Evolutionary conservation across 768 basidiomycete genomes (phyloP).

Genomic region (Kwoniella sp.): DNA sequence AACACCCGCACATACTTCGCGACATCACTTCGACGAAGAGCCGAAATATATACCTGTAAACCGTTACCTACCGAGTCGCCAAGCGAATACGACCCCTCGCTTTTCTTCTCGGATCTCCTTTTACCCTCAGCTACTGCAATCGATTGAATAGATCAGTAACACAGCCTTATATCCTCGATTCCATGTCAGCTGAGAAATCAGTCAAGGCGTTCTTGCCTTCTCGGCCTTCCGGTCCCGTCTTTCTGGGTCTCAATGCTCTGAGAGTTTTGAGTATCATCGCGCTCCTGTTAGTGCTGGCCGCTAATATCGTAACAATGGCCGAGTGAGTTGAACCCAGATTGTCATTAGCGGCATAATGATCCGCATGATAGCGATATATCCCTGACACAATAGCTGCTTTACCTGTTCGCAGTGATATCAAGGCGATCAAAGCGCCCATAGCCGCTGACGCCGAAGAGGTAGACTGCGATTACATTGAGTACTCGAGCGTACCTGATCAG

Average conservation of each 20-base stretch:
- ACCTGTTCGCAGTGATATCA: conserved; percentile 48
- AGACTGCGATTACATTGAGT: conserved; percentile 79
- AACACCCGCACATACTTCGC: background rate
- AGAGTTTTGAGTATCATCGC: conserved; percentile 78
- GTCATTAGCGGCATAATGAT: too few species aligned
- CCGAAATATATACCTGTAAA: background rate
- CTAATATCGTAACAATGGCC: conserved; percentile 61
- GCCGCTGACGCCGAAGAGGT: conserved; percentile 25
- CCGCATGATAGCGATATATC: too few species aligned
- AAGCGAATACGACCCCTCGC: background rate
- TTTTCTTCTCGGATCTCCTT: too few species aligned
- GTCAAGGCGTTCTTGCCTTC: conserved; percentile 43
- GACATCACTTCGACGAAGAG: background rate
- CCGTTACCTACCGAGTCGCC: background rate
- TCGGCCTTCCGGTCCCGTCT: conserved; percentile 45
- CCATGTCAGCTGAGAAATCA: conserved; percentile 21
- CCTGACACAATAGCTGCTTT: too few species aligned
- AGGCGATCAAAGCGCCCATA: conserved; percentile 42
- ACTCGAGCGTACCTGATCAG: conserved; percentile 76
- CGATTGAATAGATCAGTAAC: background rate
- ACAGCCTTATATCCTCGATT: background rate
- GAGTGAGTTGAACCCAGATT: conserved; percentile 34
- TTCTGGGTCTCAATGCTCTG: conserved; percentile 69
- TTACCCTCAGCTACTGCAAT: too few species aligned
- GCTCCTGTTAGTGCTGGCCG: conserved; percentile 74